phyloP scores from a whole-genome alignment of 306 rosid species.

The Dalbergia cochinchinensis region DNA sequence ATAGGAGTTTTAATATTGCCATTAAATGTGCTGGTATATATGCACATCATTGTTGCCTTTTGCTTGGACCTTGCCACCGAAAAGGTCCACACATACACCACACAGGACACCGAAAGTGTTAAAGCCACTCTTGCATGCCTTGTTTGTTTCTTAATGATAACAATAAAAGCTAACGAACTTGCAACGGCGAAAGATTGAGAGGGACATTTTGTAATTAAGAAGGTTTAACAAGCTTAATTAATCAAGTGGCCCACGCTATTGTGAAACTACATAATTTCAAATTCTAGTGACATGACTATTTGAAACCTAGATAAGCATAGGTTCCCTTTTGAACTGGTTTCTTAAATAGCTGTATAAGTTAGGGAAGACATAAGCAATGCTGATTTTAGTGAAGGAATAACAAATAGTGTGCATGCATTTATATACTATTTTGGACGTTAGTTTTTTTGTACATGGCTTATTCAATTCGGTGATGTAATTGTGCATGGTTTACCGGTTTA shows the following conservation, averaged over 20 bases:
- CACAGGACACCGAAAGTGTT: constrained; percentile 27
- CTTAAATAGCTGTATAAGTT: constrained; percentile 2
- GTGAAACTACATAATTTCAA: not conserved
- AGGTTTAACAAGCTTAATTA: constrained; percentile 16
- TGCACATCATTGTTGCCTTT: constrained; percentile 4
- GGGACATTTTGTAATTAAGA: constrained; percentile 3
- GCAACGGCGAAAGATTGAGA: constrained; percentile 9
- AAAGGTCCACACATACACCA: not conserved
- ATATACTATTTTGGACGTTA: not conserved
- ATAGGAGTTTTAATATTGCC: not conserved
- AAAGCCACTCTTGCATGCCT: constrained; percentile 1
- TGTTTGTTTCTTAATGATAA: constrained; percentile 19
- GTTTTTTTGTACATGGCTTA: not conserved
- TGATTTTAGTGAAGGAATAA: constrained; percentile 9
- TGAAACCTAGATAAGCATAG: not conserved
- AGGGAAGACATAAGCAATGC: not conserved
- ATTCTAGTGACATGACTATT: not conserved
- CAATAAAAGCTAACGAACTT: constrained; percentile 32
- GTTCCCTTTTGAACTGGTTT: not conserved
- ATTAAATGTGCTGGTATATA: not conserved
- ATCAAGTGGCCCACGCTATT: not conserved
- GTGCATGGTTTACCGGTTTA: not conserved
- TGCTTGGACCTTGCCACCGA: constrained; percentile 20
- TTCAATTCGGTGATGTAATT: not conserved
- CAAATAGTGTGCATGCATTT: not conserved